phyloP scores from a whole-genome alignment of 2,329 filamentous ascomycete genomes.

The Nakataea oryzae region DNA sequence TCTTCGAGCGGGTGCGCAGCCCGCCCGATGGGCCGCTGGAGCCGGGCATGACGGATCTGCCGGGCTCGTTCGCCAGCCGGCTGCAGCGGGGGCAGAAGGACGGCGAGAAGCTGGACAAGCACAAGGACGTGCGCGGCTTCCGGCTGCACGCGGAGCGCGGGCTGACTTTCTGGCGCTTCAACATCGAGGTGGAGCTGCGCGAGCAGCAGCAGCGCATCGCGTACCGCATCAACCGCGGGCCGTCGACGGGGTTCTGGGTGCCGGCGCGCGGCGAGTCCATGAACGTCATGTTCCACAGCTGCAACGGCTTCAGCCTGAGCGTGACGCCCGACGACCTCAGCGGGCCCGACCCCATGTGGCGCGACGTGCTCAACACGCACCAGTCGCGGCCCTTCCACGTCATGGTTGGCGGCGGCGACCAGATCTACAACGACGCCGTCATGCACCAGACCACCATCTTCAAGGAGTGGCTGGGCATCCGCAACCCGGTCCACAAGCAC shows the following conservation, averaged over 20 bases:
- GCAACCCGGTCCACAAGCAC: slow-evolving; percentile 71
- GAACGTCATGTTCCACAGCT: slow-evolving; percentile 99
- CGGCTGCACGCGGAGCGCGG: slow-evolving; percentile 78
- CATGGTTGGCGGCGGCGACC: slow-evolving; percentile 95
- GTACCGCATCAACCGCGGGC: slow-evolving; percentile 90
- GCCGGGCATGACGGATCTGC: slow-evolving; percentile 33
- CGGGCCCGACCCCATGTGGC: slow-evolving; percentile 93
- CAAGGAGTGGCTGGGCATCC: slow-evolving; percentile 73
- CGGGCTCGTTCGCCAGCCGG: slow-evolving; percentile 42
- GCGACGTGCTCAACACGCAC: slow-evolving; percentile 87
- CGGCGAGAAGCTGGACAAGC: slow-evolving; percentile 72
- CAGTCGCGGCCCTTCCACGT: slow-evolving; percentile 91
- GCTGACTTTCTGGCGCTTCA: slow-evolving; percentile 95
- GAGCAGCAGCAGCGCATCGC: slow-evolving; percentile 75
- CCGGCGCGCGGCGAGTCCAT: slow-evolving; percentile 75
- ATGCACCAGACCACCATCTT: slow-evolving; percentile 68
- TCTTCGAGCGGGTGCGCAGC: slow-evolving; percentile 62
- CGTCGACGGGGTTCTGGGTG: slow-evolving; percentile 88
- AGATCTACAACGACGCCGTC: slow-evolving; percentile 88
- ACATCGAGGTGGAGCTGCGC: slow-evolving; percentile 79
- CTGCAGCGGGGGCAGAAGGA: slow-evolving; percentile 48
- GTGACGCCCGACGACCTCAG: slow-evolving; percentile 72
- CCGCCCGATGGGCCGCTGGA: slow-evolving; percentile 33
- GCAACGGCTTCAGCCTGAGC: slow-evolving; percentile 84
- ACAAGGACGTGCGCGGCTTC: slow-evolving; percentile 72